Evolutionary conservation across 2,329 filamentous ascomycete species (phyloP), one percentile per base, ranked within the genome.

Genomic region (Cercospora janseana): DNA sequence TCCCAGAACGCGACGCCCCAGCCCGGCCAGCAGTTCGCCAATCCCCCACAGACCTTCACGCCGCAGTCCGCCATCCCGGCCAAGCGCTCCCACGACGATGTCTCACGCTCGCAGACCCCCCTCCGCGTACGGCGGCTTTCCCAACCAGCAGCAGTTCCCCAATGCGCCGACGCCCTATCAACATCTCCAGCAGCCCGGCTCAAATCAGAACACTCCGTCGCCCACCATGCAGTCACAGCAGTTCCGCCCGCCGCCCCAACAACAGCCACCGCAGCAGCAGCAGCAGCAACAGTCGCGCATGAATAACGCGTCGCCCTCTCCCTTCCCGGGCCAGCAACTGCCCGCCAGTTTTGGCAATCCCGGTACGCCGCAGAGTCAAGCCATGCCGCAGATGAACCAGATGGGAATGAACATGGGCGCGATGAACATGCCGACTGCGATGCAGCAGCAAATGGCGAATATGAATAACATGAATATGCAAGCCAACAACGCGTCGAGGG

Each of bases 101-200:
- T 40, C 6, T 94, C 92, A 71, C 88, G 92, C 70, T 92, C 92
- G 62, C 91, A 95, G 67, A 97, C 92, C 23, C 92, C n/a, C 92
- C 26, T 61, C 57, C 51, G 64, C 62, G 49, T 56, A 52, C 87
- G 89, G 63, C 88, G 48, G 29, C 66, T 79, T 83, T 56, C 79
- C 79, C 45, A 18, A 10, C 15, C 91, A 85, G 62, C 76, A 84
- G 21, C 71, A 69, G 42, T 53, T 80, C 79, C 63, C 73, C 75
- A 63, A 81, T 80, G 65, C 80, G 80, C 82, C 83, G 13, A 82
- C 79, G 52, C 82, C 82, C 49, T 95, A 92, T 67, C 83, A 88
- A 55, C 91, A 95, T 72, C 79, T 95, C 10, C 63, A 48, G 38
- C 82, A 86, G 59, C 86, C 87, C 63, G 85, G 85, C 44, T 90